Base-by-base conservation (phyloP, 129 eudicot species). In the Pulicaria dysenterica region DNA sequence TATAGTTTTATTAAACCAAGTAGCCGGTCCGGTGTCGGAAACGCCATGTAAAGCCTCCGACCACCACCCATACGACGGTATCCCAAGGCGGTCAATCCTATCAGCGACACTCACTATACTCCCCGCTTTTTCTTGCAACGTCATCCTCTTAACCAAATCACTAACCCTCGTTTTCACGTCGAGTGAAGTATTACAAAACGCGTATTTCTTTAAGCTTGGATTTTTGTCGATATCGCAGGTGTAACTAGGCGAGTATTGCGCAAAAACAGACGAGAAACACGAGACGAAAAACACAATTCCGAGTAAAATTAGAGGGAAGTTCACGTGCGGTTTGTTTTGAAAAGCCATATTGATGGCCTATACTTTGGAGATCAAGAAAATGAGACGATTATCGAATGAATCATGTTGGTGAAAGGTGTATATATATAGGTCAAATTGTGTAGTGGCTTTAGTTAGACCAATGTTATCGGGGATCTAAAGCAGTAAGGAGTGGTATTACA, bases 11-110 rank as follows among this genome's bases (percentile, higher is more conserved):
- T 83, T 73, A 48, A 86, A 86, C 67, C 72, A 67, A 5, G 85
- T 85, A 4, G 87, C 85, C 0, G 80, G 83, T 3, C 90, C 90
- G 8, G 75, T 76, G 76, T 79, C 39, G 2, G 90, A 79, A 57
- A 85, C 87, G 1, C 91, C 91, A 47, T 86, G 91, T 34, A 83
- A 84, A 11, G 88, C 84, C 70, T 86, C 88, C 2, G 91, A 86
- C 91, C 91, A 86, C 88, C 91, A 86, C 75, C 85, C 82, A 19
- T 86, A 86, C 0, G 86, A 43, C 7, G 91, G 82, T 5, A 83
- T 74, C 4, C 91, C 91, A n/a, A 86, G 84, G 69, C 77, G 70
- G 4, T 81, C 57, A 7, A 86, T 70, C 37, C 76, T 75, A 17
- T 75, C 60, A 13, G 88, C 86, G 4, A 39, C 75, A 49, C 81